phyloP scores from a whole-genome alignment of 176 grass and related monocot species.

The Saccharum spontaneum region DNA sequence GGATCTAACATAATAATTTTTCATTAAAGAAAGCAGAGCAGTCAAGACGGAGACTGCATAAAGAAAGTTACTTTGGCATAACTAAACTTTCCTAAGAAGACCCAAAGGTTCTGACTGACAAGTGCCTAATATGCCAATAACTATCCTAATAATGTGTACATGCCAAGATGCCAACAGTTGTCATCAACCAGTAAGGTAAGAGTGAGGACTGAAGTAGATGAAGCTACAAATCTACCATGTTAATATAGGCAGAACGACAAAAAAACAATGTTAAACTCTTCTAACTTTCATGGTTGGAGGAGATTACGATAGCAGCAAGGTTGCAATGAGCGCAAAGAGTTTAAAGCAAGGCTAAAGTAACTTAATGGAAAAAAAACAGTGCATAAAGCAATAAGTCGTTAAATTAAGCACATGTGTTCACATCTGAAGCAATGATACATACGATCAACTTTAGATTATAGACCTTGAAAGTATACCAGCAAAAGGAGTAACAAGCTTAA shows the following conservation, averaged over 20 bases:
- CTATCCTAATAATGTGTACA: neutral
- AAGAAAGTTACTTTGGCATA: neutral
- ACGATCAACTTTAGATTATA: neutral
- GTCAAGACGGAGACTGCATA: neutral
- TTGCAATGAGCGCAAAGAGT: neutral
- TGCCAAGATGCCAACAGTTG: neutral
- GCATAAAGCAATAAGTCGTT: neutral
- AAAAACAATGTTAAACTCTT: neutral
- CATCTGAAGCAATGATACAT: neutral
- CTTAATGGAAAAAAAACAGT: neutral
- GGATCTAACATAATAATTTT: neutral
- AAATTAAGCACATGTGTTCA: neutral
- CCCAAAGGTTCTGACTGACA: neutral
- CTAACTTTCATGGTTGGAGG: neutral
- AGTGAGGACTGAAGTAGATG: neutral
- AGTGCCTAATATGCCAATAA: constrained; percentile 4
- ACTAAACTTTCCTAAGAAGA: neutral
- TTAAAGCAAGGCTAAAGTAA: neutral
- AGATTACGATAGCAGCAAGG: neutral
- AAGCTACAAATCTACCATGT: constrained; percentile 2
- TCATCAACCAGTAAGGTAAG: neutral
- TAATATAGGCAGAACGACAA: neutral
- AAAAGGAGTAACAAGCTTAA: neutral
- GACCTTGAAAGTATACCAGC: constrained; percentile 4
- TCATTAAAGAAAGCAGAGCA: neutral